Base-by-base conservation (phyloP, 2,329 filamentous ascomycete genomes). In the Exophiala lecanii-corni region DNA sequence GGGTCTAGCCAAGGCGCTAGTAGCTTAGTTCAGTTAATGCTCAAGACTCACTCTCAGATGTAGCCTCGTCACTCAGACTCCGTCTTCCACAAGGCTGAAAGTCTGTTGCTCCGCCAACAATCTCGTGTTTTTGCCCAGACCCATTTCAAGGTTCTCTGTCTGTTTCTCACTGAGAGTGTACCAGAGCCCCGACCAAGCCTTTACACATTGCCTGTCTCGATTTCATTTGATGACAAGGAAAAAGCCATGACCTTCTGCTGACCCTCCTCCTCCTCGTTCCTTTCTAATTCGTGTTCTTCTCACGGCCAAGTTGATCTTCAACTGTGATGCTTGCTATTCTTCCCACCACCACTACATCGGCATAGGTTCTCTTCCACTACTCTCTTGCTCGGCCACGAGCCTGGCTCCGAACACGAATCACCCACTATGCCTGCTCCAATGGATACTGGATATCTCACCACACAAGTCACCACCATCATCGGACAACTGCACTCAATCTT, bases 391-490 rank as follows among this genome's bases (percentile, higher is more conserved):
- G 45, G 49, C 49, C 39, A 39, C 39, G 41, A 45, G 44, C 41
- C 47, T 26, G 44, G 41, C 41, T 48, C 23, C 6, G 23, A 26
- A 26, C 23, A 26, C 23, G 12, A n/a, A 18, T 30, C 37, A 21
- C 28, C 36, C 40, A 28, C 30, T 18, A 55, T 51, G 50, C 46
- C 53, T 30, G 41, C 45, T 16, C 60, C 63, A 41, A 94, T 96
- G 82, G 89, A 96, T 69, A 88, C 89, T 46, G 87, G 86, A 64
- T 94, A 94, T 67, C 75, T 97, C 62, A 86, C 88, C 57, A 88
- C 94, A 65, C 92, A 97, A 78, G 87, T 98, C 69, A 92, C 88
- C 56, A 88, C 79, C 59, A 96, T 95, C 62, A 89, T 97, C 63
- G 81, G 80, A 65, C 89, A 96, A 68, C 78, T 98, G 49, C 91